phyloP scores from a whole-genome alignment of 208 protist species.

The Leishmania lainsoni region DNA sequence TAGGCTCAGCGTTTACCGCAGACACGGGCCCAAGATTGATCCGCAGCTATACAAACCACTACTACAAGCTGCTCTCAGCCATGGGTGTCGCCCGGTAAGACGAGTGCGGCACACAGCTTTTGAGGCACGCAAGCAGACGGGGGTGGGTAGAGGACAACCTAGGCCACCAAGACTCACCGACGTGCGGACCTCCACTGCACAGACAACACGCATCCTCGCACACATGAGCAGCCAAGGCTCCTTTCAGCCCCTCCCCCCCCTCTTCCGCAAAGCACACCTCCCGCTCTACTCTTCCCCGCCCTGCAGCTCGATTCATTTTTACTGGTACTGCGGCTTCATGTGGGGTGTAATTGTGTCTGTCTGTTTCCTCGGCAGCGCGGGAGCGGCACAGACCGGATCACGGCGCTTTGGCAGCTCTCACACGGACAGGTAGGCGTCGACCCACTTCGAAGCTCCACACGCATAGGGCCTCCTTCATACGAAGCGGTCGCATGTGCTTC shows the following conservation, averaged over 20 bases:
- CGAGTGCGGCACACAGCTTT: background rate
- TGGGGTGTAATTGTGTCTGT: background rate
- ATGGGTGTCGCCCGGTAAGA: background rate
- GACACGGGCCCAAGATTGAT: background rate
- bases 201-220: no score
- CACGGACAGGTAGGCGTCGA: background rate
- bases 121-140: background rate
- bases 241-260: background rate
- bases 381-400: background rate
- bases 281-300: background rate
- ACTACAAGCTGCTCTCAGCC: slow-evolving; percentile 31
- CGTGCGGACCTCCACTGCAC: background rate
- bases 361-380: background rate
- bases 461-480: no score
- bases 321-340: background rate
- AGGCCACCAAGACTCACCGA: background rate
- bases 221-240: background rate
- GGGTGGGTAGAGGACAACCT: background rate
- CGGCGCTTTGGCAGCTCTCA: background rate
- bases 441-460: no score
- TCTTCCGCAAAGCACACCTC: background rate
- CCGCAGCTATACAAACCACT: slow-evolving; percentile 30
- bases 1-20: slow-evolving; percentile 31
- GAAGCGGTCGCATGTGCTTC: no score
- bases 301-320: background rate